A percentile compares a stretch with the other conserved stretches of the same genome.
phyloP scores from a whole-genome alignment of 305 asterid species.

The Fraxinus paxiana region DNA sequence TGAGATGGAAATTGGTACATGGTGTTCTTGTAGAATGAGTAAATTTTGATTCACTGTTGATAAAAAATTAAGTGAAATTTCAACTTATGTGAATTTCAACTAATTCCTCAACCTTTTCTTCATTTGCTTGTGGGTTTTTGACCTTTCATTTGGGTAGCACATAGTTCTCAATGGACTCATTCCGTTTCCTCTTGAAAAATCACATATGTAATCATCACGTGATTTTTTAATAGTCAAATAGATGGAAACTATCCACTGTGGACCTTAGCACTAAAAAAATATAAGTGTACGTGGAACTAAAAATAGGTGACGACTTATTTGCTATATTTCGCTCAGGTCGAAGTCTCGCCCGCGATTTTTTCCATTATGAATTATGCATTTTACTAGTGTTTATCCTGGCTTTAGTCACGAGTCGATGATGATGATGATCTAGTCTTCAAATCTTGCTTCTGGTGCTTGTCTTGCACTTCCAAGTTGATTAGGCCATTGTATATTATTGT shows the following conservation, averaged over 20 bases:
- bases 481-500: neutral
- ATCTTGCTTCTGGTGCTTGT: neutral
- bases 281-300: neutral
- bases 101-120: neutral
- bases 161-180: too few relatives aligned
- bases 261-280: neutral
- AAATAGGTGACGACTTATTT: neutral
- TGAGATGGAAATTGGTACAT: neutral
- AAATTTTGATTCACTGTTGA: neutral
- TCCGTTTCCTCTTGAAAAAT: neutral
- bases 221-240: neutral
- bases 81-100: neutral
- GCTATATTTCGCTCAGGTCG: neutral
- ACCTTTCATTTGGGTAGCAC: neutral
- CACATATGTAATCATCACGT: neutral
- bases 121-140: neutral
- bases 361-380: neutral
- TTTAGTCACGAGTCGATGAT: neutral
- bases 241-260: neutral
- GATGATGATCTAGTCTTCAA: neutral
- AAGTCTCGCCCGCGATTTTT: neutral
- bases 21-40: neutral
- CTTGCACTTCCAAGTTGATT: neutral
- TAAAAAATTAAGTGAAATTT: neutral
- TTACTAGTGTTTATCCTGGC: neutral